Evolutionary conservation across 2,329 filamentous ascomycete genomes (phyloP).

Genomic region (Dothideomycetes sp.): DNA sequence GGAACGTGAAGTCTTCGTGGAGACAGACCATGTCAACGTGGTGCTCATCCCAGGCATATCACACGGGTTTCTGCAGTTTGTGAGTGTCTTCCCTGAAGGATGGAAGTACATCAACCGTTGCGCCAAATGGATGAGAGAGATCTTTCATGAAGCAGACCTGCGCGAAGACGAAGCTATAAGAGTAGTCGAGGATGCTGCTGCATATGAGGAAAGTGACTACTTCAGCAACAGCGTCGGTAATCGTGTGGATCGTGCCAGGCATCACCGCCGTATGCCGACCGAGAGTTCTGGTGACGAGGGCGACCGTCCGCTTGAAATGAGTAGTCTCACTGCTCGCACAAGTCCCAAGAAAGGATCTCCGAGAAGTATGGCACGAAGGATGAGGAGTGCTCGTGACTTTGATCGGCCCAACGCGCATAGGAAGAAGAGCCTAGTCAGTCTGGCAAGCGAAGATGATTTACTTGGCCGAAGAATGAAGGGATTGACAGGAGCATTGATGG

Average conservation of each 20-base stretch:
- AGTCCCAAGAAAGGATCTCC: conserved; percentile 9
- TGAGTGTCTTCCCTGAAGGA: conserved; percentile 74
- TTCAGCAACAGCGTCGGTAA: conserved; percentile 9
- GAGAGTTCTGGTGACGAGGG: conserved; percentile 63
- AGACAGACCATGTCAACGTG: conserved; percentile 69
- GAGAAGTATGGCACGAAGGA: conserved; percentile 8
- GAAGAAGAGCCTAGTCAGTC: conserved; percentile 31
- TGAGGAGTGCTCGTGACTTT: conserved; percentile 12
- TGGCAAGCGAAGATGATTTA: conserved; percentile 38
- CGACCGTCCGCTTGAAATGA: conserved; percentile 73
- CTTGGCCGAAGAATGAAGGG: conserved; percentile 37
- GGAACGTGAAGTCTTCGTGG: conserved; percentile 45
- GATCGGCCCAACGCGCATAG: conserved; percentile 11
- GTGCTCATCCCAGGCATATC: conserved; percentile 77
- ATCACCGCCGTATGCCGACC: conserved; percentile 38
- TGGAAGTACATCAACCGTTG: conserved; percentile 79
- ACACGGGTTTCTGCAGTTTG: conserved; percentile 91
- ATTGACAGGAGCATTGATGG: conserved; percentile 29
- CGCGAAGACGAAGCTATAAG: conserved; percentile 4
- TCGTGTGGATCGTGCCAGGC: conserved; percentile 12
- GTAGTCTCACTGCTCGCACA: conserved; percentile 18
- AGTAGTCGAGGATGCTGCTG: conserved; percentile 7
- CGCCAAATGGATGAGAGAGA: conserved; percentile 68
- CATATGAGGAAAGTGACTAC: conserved; percentile 11
- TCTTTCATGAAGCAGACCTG: conserved; percentile 48